Conservation (phyloP, 1,284 basidiomycete genomes). For the Macrocybe sp. region DNA sequence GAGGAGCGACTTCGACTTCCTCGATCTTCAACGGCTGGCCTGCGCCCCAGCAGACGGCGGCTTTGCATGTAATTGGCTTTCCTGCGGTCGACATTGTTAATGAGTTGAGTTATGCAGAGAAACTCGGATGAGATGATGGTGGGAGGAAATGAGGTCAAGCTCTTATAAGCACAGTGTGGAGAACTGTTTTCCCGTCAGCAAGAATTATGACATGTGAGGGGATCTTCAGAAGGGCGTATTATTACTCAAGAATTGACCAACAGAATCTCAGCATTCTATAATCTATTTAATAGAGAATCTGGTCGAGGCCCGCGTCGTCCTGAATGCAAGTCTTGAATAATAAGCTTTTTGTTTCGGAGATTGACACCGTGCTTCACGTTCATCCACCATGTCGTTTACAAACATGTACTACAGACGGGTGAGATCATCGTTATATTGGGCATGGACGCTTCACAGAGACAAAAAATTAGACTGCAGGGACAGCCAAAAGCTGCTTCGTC, state of each 20-base stretch:
- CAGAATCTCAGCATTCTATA: too few relatives aligned
- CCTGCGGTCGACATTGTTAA: conserved; percentile 63
- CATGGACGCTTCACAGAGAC: conserved; percentile 15
- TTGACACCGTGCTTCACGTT: background rate
- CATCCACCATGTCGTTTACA: conserved; percentile 54
- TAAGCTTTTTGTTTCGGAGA: conserved; percentile 20
- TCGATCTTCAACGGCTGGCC: conserved; percentile 88
- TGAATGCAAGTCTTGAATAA: background rate
- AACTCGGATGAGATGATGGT: conserved; percentile 7
- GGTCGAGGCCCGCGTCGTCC: conserved; percentile 1
- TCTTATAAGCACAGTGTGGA: too few relatives aligned
- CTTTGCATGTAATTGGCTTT: conserved; percentile 87
- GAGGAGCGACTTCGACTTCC: conserved; percentile 91
- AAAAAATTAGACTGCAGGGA: conserved; percentile 52
- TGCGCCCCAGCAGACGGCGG: conserved; percentile 95
- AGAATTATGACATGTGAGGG: too few relatives aligned
- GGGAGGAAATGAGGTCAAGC: background rate
- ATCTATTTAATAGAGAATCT: too few relatives aligned
- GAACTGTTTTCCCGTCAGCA: too few relatives aligned
- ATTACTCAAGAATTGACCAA: too few relatives aligned
- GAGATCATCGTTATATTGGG: conserved; percentile 24
- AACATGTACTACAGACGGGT: conserved; percentile 82
- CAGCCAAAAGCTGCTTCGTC: conserved; percentile 64
- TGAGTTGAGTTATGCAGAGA: background rate
- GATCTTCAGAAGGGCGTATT: too few relatives aligned